Base-by-base conservation (phyloP, 306 rosid genomes). In the Vigna nakashimae region DNA sequence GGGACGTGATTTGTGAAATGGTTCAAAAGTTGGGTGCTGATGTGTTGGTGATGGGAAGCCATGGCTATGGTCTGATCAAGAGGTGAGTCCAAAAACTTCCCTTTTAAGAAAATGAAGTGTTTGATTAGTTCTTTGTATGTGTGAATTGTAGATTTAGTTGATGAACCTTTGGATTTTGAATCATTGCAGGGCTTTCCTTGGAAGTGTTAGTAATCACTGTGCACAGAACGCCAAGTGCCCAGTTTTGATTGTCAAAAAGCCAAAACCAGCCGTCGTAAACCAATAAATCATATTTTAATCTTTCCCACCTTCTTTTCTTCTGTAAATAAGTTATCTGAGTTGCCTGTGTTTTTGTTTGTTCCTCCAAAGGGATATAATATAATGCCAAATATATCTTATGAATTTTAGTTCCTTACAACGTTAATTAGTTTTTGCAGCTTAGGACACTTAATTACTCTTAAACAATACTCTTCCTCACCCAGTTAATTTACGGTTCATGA, bases 181-280 rank as follows among this genome's bases (percentile, higher is more conserved):
- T 72, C 50, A 74, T 72, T 55, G 76, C 88, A 93, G 98, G 88
- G 95, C 96, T 65, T 87, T 95, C 9, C 92, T 92, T 24, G 98
- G 98, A 70, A 95, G 98, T 22, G 98, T 95, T 55, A 95, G 98
- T 88, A 95, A 86, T 77, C 79, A 92, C 65, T 89, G 97, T 51
- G 97, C 89, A 43, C 94, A 91, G 84, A 90, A 83, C 59, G 97
- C 76, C 18, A 92, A 91, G 74, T 95, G 98, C 70, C 97, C 97
- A 0, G 87, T 92, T 6, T 75, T 95, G 85, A 91, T 95, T 7
- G 97, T 92, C 22, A 95, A 92, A 89, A 92, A 82, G 89, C 98
- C 98, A 5, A 90, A 89, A 82, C 4, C 88, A 45, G 58, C 76
- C 1, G 16, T 67, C 22, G 78, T 34, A 64, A 75, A 46, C 8